Conservation (phyloP, 805 yeast species). For the Kurtzmaniella fragi region DNA sequence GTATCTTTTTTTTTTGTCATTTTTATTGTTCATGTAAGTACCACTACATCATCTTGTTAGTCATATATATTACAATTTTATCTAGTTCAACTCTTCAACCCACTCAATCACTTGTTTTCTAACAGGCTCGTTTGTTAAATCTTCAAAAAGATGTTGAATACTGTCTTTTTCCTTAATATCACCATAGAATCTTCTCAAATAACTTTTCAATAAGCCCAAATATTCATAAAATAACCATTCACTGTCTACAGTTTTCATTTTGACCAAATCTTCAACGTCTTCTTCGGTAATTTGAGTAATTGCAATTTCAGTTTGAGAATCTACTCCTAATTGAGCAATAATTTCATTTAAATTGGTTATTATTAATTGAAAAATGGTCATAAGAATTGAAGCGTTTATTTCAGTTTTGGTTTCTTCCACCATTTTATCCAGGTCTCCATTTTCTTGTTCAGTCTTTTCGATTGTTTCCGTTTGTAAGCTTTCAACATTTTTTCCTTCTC, state of each 20-base stretch:
- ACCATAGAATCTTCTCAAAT: constrained; percentile 23
- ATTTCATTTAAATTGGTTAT: constrained; percentile 26
- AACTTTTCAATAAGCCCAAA: constrained; percentile 35
- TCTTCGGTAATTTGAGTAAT: constrained; percentile 24
- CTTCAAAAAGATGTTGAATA: constrained; percentile 12
- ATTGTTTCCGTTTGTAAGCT: too few relatives aligned
- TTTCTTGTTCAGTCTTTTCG: too few relatives aligned
- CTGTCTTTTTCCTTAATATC: constrained; percentile 8
- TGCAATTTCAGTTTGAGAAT: constrained; percentile 12
- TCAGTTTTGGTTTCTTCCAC: background rate
- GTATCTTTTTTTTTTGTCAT: background rate
- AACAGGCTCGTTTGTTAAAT: constrained; percentile 16
- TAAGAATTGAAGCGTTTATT: background rate
- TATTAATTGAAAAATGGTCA: constrained; percentile 17
- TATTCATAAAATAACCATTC: constrained; percentile 42
- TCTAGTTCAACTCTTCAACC: constrained; percentile 11
- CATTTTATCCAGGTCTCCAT: background rate
- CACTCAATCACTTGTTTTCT: constrained; percentile 17
- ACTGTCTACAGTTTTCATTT: constrained; percentile 22
- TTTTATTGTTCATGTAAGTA: too few relatives aligned
- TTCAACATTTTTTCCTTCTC: constrained; percentile 4
- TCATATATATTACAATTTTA: background rate
- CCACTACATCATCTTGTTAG: too few relatives aligned
- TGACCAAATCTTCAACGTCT: constrained; percentile 16
- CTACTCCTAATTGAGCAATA: constrained; percentile 10